Base-by-base conservation (phyloP, 495 filamentous ascomycete species). In the Aspergillus panamensis region DNA sequence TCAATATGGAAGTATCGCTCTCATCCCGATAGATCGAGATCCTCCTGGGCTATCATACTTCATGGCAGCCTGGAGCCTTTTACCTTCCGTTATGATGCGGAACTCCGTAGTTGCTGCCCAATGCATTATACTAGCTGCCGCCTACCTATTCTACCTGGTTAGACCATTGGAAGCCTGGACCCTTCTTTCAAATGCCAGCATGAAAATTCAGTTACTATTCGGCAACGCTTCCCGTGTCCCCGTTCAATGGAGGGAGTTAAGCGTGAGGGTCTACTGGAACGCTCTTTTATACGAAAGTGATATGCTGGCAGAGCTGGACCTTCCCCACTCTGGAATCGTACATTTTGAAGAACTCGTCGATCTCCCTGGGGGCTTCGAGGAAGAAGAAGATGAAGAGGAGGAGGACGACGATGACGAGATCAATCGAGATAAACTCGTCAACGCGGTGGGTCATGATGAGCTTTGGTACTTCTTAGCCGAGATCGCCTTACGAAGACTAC, bases 381-480 rank as follows among this genome's bases (percentile, higher is more conserved):
- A 84, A 55, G 69, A 75, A 54, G 69, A 63, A 8, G 66, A 71
- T 17, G 67, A 64, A 12, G 82, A 84, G 35, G 83, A 84, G 21
- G 81, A 85, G 19, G 80, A 84, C 48, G 74, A 56, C 8, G 59
- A 48, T 17, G 48, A 48, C 32, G 60, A 65, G 53, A 50, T 32
- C 17, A 32, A 19, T 59, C 55, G 47, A 57, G 5, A 39, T 47
- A 57, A 49, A 14, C 17, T 31, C 45, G 56, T 62, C 12, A 49
- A 48, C 20, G 37, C 54, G 21, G 79, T 84, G 6, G 86, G 87
- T 10, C 82, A 84, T 49, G 89, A 92, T 60, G 87, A 92, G 51
- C 74, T 91, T 32, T 92, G 89, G 89, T 91, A 93, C 66, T 92
- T 91, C 66, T 71, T 92, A 55, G 87, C 87, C 31, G 88, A 93